Percentiles rank a stretch among this genome's conserved stretches.
These are phyloP conservation scores for Teratosphaeria epicoccoides DNA, from an alignment of 2,329 filamentous ascomycete genomes.

Conservation along the genomic window DNA sequence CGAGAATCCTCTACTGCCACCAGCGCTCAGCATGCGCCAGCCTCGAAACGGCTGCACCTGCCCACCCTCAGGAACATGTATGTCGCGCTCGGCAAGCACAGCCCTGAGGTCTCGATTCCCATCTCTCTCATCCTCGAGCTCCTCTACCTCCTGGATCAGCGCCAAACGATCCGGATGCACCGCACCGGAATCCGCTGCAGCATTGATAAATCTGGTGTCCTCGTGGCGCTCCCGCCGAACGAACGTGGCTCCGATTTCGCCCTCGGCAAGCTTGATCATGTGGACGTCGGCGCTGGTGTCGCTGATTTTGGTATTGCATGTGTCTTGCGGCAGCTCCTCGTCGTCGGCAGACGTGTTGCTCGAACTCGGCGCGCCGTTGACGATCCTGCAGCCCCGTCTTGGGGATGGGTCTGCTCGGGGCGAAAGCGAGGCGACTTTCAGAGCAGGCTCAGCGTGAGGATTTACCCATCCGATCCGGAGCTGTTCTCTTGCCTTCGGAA, in stretches of 20 bases:
- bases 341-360: neutral
- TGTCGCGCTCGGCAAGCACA: neutral
- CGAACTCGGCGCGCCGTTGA: neutral
- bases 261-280: neutral
- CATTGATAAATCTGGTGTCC: neutral
- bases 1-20: neutral
- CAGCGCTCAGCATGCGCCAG: neutral
- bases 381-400: neutral
- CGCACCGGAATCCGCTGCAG: neutral
- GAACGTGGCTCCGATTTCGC: neutral
- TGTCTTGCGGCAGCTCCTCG: neutral
- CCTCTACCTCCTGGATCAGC: neutral
- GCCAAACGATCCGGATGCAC: neutral
- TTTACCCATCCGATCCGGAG: neutral
- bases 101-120: neutral
- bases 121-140: neutral
- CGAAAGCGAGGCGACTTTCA: neutral
- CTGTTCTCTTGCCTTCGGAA: neutral
- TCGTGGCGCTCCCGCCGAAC: neutral
- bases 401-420: neutral
- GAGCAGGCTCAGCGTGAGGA: neutral
- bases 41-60: neutral
- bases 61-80: neutral
- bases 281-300: neutral
- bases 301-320: neutral